Evolutionary conservation across 768 basidiomycete genomes (phyloP).

Genomic region (Tylopilus sp.): DNA sequence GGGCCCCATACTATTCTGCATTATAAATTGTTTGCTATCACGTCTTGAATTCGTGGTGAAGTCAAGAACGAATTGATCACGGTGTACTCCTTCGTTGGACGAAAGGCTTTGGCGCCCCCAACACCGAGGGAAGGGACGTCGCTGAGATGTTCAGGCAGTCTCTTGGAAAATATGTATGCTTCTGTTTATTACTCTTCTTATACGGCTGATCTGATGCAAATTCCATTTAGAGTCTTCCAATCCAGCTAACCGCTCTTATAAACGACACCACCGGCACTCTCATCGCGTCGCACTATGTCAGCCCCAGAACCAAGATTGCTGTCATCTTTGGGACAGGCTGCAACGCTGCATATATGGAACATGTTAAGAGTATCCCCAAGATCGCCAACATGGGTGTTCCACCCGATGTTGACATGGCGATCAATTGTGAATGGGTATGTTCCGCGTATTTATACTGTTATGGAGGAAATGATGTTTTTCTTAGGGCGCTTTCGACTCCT

Average conservation of each 20-base stretch:
- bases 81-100: constrained; percentile 97
- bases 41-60: constrained; percentile 27
- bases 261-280: constrained; percentile 98
- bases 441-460: not conserved
- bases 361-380: constrained; percentile 81
- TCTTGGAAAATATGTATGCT: constrained; percentile 69
- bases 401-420: constrained; percentile 71
- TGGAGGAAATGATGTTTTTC: not conserved
- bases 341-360: constrained; percentile 98
- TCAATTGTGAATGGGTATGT: constrained; percentile 95
- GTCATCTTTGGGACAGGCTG: constrained; percentile 98
- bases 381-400: constrained; percentile 71
- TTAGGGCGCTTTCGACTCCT: constrained; percentile 96
- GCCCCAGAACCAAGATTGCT: constrained; percentile 86
- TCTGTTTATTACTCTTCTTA: constrained; percentile 2
- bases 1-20: not conserved
- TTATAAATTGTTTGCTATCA: not conserved
- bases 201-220: not conserved
- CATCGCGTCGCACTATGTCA: constrained; percentile 95
- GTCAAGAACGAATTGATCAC: constrained; percentile 93
- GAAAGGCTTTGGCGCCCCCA: constrained; percentile 93
- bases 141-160: constrained; percentile 89
- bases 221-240: constrained; percentile 65
- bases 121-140: constrained; percentile 91
- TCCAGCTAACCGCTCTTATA: constrained; percentile 82